These are phyloP conservation scores for Knoxia roxburghii DNA, from an alignment of 257 asterid genomes.

Conservation along the genomic window DNA sequence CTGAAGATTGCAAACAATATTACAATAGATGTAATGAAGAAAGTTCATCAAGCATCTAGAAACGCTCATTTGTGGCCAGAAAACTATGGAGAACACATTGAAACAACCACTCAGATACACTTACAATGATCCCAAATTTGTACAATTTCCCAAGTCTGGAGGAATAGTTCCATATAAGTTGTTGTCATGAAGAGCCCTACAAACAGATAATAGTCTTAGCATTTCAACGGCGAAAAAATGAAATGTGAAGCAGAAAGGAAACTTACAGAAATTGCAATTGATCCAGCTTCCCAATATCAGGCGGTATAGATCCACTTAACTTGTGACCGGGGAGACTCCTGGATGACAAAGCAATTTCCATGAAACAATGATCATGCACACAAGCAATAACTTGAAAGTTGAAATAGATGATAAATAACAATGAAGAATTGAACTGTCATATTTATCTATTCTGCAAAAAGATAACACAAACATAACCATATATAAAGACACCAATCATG, in stretches of 20 bases:
- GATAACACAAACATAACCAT: not conserved
- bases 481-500: not conserved
- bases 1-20: too few species aligned
- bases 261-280: constrained; percentile 77
- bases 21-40: too few species aligned
- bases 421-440: not conserved
- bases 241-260: constrained; percentile 20
- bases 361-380: not conserved
- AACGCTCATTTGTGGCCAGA: not conserved
- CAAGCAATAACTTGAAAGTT: too few species aligned
- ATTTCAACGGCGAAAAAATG: constrained; percentile 16
- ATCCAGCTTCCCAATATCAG: constrained; percentile 85
- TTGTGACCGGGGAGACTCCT: constrained; percentile 93
- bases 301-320: constrained; percentile 77
- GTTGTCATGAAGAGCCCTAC: constrained; percentile 86
- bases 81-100: not conserved
- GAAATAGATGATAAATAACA: not conserved
- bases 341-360: constrained; percentile 26
- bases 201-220: constrained; percentile 24
- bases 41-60: not conserved
- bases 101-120: constrained; percentile 16
- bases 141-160: constrained; percentile 84
- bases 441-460: not conserved
- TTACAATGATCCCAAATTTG: constrained; percentile 77
- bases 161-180: constrained; percentile 85